A percentile compares a stretch with the other conserved stretches of the same genome.
phyloP scores from a whole-genome alignment of 2,329 filamentous ascomycete species.

The Cladosporium colombiae region DNA sequence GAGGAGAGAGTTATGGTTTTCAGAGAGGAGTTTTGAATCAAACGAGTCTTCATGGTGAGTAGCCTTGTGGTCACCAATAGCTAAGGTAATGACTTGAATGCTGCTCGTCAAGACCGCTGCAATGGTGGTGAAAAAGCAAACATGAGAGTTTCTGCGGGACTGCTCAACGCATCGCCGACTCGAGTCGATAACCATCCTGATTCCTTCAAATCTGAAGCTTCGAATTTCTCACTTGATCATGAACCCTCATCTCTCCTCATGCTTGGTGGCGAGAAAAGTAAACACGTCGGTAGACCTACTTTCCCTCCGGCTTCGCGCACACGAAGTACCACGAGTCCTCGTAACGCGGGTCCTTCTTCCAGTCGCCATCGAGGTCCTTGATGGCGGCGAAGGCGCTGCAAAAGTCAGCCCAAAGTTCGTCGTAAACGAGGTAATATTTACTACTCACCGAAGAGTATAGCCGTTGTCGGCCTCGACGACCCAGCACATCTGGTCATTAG shows the following conservation, averaged over 20 bases:
- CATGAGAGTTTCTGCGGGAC: background rate
- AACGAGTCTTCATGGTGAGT: background rate
- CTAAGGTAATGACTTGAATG: background rate
- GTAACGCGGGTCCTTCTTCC: slow-evolving; percentile 38
- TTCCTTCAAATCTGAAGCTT: background rate
- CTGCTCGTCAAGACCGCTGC: background rate
- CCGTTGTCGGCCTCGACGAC: slow-evolving; percentile 37
- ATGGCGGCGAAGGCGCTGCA: slow-evolving; percentile 35
- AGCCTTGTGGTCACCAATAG: background rate
- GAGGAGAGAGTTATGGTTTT: slow-evolving; percentile 61
- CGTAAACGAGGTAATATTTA: slow-evolving; percentile 22
- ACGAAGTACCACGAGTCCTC: slow-evolving; percentile 38
- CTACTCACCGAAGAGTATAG: slow-evolving; percentile 35
- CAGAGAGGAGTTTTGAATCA: slow-evolving; percentile 42
- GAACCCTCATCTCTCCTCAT: background rate
- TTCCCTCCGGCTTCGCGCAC: slow-evolving; percentile 9
- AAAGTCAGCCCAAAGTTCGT: slow-evolving; percentile 2
- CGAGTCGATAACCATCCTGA: background rate
- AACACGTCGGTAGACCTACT: slow-evolving; percentile 8
- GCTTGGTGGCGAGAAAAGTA: background rate
- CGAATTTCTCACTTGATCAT: background rate
- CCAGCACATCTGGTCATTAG: slow-evolving; percentile 40
- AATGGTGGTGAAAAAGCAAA: background rate
- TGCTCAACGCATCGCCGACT: background rate
- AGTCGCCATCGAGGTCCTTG: slow-evolving; percentile 38